phyloP scores from a whole-genome alignment of 2,329 filamentous ascomycete species.

The Neofusicoccum cordaticola region DNA sequence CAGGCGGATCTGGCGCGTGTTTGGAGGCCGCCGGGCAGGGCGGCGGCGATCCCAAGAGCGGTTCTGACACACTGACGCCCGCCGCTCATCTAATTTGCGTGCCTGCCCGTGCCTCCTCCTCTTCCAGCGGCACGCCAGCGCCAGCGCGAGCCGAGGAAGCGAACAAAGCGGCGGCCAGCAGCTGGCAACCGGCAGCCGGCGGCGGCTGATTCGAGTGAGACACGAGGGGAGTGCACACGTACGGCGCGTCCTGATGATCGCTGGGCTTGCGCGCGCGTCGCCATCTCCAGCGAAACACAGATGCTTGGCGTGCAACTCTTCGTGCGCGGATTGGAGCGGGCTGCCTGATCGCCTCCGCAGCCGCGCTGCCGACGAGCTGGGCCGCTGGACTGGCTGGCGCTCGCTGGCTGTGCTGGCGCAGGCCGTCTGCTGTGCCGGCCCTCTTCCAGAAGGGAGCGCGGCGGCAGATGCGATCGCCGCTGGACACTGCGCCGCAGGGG shows the following conservation, averaged over 20 bases:
- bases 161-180: not conserved
- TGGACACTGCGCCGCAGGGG: constrained; percentile 8
- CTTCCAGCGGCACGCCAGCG: not conserved
- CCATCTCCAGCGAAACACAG: not conserved
- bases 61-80: not conserved
- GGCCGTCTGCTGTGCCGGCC: not conserved
- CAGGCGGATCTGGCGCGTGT: not conserved
- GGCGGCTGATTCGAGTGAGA: not conserved
- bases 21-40: not conserved
- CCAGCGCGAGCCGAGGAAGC: not conserved
- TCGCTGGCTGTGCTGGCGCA: not conserved
- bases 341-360: not conserved
- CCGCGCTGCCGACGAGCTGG: not conserved
- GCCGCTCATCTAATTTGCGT: not conserved
- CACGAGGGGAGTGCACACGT: not conserved
- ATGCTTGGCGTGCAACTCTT: not conserved
- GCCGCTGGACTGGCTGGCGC: too few relatives aligned
- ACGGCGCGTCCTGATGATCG: not conserved
- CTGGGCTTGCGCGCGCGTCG: not conserved
- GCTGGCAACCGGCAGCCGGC: not conserved
- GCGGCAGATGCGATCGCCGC: not conserved
- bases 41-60: not conserved
- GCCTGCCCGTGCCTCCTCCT: not conserved
- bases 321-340: not conserved
- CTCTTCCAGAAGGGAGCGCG: not conserved